Base-by-base conservation (phyloP, 345 rosid species). In the Noccaea bulbosa region DNA sequence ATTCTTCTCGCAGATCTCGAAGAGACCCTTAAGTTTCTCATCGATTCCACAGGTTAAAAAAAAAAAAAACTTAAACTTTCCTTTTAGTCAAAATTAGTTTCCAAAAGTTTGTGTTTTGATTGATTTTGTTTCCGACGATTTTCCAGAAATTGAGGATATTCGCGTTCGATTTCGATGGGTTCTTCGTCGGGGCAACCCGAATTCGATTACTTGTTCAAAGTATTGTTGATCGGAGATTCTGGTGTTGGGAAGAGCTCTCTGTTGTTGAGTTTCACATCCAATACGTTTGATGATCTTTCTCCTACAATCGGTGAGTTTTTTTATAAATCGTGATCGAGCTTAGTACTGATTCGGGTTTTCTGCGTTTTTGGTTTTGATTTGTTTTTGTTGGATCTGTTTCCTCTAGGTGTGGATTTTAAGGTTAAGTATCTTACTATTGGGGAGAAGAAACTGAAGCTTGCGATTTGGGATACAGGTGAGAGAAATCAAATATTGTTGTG, bases 381-480 rank as follows among this genome's bases (percentile, higher is more conserved):
- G 60, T 14, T 37, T 59, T 52, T 65, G 11, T 74, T 71, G 62
- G 39, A 30, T 49, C 38, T 53, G 35, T 16, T 50, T n/a, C 48
- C 30, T 63, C 1, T 20, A 93, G 97, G 98, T 65, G 97, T 93
- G 34, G 98, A 93, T 84, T 93, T 93, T 67, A 91, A 93, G 88
- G 88, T 91, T 32, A 93, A 93, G 79, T 81, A 86, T 74, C 84
- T 93, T 17, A 83, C 78, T 9, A 59, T 83, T 64, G 96, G 92
- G 5, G 98, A 91, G 27, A 91, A 89, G 72, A 93, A 83, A 78
- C 68, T 91, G 72, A 93, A 93, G 83, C 97, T 93, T 72, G 98
- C 96, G 6, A 93, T 93, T 73, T 93, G 98, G 97, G 97, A 93
- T 60, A 91, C 97, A 12, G 98, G 97, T 88, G 37, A 74, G 37